phyloP scores from a whole-genome alignment of 352 stramenopile species.

The Blastocystis sp. region DNA sequence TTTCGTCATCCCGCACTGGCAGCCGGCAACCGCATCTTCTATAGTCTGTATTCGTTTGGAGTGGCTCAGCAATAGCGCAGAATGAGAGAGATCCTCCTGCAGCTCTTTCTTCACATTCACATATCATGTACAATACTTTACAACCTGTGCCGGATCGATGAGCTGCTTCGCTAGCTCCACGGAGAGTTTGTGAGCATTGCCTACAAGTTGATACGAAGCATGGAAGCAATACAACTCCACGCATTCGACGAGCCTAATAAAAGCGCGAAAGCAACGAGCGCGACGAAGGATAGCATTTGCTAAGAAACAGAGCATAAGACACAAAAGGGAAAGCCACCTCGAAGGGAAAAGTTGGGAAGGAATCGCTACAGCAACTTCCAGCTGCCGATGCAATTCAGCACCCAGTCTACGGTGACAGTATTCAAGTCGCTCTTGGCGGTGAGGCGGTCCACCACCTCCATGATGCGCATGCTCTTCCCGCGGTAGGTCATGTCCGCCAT shows the following conservation, averaged over 20 bases:
- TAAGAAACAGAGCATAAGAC: not conserved
- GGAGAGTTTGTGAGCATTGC: constrained; percentile 28
- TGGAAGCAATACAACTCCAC: not conserved
- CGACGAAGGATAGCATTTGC: not conserved
- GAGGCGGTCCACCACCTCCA: constrained; percentile 49
- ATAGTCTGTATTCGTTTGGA: not conserved
- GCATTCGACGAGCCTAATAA: not conserved
- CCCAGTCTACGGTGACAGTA: constrained; percentile 56
- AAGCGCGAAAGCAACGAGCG: not conserved
- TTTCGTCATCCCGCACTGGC: not conserved
- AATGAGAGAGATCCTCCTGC: not conserved
- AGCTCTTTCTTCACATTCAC: constrained; percentile 13
- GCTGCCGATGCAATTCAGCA: constrained; percentile 58
- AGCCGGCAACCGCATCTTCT: not conserved
- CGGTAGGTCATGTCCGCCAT: constrained; percentile 34
- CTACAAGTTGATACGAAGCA: not conserved
- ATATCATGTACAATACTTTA: not conserved
- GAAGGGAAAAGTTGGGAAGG: not conserved
- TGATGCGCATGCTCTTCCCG: constrained; percentile 18
- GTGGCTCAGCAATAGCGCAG: constrained; percentile 15
- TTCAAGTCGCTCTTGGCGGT: constrained; percentile 57
- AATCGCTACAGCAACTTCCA: constrained; percentile 43
- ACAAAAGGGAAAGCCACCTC: constrained; percentile 14
- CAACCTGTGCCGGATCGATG: not conserved
- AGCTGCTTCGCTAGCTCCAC: constrained; percentile 45